phyloP scores from a whole-genome alignment of 1,284 basidiomycete species.

The Cutaneotrichosporon daszewskae region DNA sequence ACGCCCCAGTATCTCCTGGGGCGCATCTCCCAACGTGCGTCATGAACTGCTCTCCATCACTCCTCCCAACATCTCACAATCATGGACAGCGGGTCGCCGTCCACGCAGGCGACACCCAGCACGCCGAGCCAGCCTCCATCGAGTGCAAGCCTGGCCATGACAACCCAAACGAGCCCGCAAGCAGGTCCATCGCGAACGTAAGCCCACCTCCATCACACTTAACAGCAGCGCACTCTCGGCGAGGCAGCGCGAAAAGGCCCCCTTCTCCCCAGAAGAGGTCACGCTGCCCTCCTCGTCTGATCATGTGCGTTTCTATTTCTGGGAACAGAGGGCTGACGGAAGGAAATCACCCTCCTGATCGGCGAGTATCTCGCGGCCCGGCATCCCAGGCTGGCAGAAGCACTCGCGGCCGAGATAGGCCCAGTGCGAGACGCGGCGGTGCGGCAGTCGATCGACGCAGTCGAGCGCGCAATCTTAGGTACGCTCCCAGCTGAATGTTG shows the following conservation, averaged over 20 bases:
- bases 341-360: conserved; percentile 46
- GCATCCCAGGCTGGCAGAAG: conserved; percentile 40
- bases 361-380: conserved; percentile 49
- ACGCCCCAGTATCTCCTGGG: no score
- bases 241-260: conserved; percentile 16
- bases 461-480: conserved; percentile 48
- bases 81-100: not conserved
- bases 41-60: not conserved
- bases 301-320: conserved; percentile 9
- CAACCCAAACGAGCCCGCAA: no score
- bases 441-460: conserved; percentile 39
- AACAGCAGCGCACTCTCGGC: conserved; percentile 7
- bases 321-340: not conserved
- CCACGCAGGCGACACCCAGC: not conserved
- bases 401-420: conserved; percentile 47
- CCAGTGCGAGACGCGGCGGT: conserved; percentile 29
- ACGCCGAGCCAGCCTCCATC: no score
- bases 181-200: no score
- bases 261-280: conserved; percentile 2
- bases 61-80: not conserved
- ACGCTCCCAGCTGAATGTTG: not conserved
- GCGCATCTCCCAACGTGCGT: no score
- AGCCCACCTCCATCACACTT: not conserved
- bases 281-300: conserved; percentile 8
- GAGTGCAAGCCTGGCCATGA: no score